Evolutionary conservation across 257 asterid genomes (phyloP).

Genomic region (Dorcoceras hygrometricum): DNA sequence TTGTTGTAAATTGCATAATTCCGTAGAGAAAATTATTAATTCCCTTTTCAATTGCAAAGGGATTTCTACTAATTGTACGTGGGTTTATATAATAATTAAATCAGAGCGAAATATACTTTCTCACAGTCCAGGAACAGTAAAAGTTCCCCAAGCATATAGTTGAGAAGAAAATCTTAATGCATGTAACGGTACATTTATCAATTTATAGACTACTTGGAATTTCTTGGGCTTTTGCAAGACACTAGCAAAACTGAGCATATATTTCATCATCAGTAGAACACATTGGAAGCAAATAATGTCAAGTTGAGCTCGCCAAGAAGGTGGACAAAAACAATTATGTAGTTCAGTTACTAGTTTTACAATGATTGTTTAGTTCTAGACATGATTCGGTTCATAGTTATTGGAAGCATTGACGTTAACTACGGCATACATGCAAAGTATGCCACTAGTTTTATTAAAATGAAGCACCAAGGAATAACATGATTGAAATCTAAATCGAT

Average conservation of each 20-base stretch:
- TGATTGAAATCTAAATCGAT: neutral
- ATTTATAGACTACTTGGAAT: constrained; percentile 10
- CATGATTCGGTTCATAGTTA: neutral
- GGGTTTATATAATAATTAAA: constrained; percentile 1
- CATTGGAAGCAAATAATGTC: neutral
- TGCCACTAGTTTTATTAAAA: neutral
- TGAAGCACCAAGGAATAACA: neutral
- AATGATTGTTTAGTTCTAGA: neutral
- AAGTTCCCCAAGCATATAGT: neutral
- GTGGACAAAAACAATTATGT: neutral
- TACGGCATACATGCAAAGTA: neutral
- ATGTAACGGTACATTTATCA: neutral
- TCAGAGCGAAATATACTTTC: neutral
- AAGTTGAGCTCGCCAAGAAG: neutral
- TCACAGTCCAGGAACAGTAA: neutral
- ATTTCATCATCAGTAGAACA: neutral
- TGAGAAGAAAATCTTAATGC: neutral
- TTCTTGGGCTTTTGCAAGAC: neutral
- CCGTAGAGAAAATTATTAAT: neutral
- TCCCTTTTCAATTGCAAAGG: neutral
- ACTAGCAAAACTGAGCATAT: neutral
- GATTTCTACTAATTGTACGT: neutral
- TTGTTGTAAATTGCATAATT: neutral
- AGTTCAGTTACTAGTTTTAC: neutral
- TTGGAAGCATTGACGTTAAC: neutral